Conservation (phyloP, 192 early-diverging fungal genomes). For the Podila verticillata region DNA sequence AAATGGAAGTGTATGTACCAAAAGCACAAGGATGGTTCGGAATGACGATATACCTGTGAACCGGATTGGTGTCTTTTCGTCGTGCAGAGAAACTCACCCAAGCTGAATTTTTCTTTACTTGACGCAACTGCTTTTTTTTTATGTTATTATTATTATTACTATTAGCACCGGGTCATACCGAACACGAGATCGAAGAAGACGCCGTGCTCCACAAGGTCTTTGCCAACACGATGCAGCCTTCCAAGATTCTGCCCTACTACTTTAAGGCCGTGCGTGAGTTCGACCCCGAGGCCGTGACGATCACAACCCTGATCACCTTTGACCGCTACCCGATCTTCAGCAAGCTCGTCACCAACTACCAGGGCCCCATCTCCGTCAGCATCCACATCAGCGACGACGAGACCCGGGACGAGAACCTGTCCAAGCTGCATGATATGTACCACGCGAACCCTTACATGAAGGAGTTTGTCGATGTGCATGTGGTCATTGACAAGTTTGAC, state of each 20-base stretch:
- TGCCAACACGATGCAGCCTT: conserved; percentile 64
- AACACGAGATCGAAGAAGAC: conserved; percentile 52
- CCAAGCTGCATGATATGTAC: conserved; percentile 58
- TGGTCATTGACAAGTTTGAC: conserved; percentile 67
- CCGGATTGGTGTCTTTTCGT: no score
- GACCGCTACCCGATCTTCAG: conserved; percentile 64
- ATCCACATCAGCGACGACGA: conserved; percentile 66
- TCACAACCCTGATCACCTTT: conserved; percentile 63
- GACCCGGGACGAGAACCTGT: conserved; percentile 49
- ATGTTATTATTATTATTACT: no score
- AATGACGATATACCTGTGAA: background rate
- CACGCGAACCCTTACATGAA: conserved; percentile 58
- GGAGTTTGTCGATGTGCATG: conserved; percentile 63
- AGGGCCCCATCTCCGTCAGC: conserved; percentile 66
- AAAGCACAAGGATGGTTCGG: conserved; percentile 8
- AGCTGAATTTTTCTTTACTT: no score
- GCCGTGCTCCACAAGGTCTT: conserved; percentile 64
- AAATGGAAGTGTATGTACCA: conserved; percentile 30
- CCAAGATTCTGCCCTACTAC: conserved; percentile 67
- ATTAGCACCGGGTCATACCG: conserved; percentile 6
- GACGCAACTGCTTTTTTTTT: no score
- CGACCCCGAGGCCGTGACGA: conserved; percentile 63
- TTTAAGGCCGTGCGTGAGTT: conserved; percentile 58
- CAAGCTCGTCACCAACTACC: conserved; percentile 61
- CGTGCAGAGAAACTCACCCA: no score